Conservation (phyloP, 305 asterid genomes). For the Rubia tinctorum region DNA sequence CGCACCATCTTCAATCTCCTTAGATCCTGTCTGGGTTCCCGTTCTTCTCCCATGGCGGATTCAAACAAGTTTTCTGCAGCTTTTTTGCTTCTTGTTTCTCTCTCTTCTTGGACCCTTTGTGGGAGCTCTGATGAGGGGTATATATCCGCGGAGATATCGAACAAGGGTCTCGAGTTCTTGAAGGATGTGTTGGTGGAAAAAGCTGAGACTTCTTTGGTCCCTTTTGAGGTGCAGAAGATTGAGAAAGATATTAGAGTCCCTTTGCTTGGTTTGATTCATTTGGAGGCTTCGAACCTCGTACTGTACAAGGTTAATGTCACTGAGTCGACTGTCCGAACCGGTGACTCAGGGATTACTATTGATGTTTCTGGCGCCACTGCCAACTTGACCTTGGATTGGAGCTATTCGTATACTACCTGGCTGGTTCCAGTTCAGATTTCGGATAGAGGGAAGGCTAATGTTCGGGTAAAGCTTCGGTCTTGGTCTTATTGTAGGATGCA, state of each 20-base stretch:
- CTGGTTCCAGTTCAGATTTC: constrained; percentile 50
- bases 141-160: constrained; percentile 49
- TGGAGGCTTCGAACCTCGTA: constrained; percentile 46
- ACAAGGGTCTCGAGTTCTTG: constrained; percentile 71
- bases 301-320: constrained; percentile 49
- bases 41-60: constrained; percentile 37
- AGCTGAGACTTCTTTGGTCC: constrained; percentile 65
- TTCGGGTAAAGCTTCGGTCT: constrained; percentile 48
- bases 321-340: constrained; percentile 59
- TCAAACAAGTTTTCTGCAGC: constrained; percentile 16
- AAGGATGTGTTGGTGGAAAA: constrained; percentile 55
- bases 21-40: neutral
- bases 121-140: constrained; percentile 50
- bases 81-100: constrained; percentile 27
- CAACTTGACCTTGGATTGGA: constrained; percentile 72
- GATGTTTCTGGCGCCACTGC: constrained; percentile 82
- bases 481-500: neutral
- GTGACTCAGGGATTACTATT: constrained; percentile 61
- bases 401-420: constrained; percentile 67
- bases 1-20: neutral
- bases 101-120: constrained; percentile 18
- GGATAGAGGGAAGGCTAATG: constrained; percentile 67
- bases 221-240: constrained; percentile 63
- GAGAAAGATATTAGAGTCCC: constrained; percentile 54
- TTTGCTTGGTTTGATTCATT: constrained; percentile 51